phyloP scores from a whole-genome alignment of 2,329 filamentous ascomycete species.

The Balansia obtecta region DNA sequence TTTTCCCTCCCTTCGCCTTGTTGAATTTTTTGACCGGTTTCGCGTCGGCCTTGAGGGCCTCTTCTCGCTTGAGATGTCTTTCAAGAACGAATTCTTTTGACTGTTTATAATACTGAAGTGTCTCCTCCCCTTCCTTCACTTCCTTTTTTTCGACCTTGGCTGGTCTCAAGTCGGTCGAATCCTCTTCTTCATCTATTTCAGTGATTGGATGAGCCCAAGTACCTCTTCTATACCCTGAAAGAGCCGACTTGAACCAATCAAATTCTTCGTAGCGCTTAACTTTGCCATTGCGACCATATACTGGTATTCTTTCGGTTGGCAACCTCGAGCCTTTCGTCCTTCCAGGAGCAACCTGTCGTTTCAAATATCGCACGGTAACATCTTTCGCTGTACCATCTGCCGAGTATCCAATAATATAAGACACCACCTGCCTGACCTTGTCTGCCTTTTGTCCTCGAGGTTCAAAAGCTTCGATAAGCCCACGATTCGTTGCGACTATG shows the following conservation, averaged over 20 bases:
- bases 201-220: constrained; percentile 42
- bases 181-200: constrained; percentile 66
- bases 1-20: constrained; percentile 60
- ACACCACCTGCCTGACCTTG: constrained; percentile 76
- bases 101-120: constrained; percentile 76
- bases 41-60: constrained; percentile 63
- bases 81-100: constrained; percentile 77
- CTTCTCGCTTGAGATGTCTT: constrained; percentile 80
- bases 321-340: constrained; percentile 80
- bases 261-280: constrained; percentile 63
- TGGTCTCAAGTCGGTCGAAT: constrained; percentile 62
- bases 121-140: constrained; percentile 63
- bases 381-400: constrained; percentile 85
- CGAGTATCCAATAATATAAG: constrained; percentile 76
- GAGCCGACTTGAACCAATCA: constrained; percentile 79
- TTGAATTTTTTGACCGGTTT: constrained; percentile 64
- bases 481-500: constrained; percentile 57
- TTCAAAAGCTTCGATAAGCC: constrained; percentile 64
- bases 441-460: constrained; percentile 75
- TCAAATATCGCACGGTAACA: constrained; percentile 84
- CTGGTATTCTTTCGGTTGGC: constrained; percentile 64
- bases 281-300: constrained; percentile 68
- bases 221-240: constrained; percentile 56
- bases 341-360: constrained; percentile 68
- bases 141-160: constrained; percentile 62